These are phyloP conservation scores for Ulvella scutata DNA, from an alignment of 139 green algal genomes.

Conservation along the genomic window DNA sequence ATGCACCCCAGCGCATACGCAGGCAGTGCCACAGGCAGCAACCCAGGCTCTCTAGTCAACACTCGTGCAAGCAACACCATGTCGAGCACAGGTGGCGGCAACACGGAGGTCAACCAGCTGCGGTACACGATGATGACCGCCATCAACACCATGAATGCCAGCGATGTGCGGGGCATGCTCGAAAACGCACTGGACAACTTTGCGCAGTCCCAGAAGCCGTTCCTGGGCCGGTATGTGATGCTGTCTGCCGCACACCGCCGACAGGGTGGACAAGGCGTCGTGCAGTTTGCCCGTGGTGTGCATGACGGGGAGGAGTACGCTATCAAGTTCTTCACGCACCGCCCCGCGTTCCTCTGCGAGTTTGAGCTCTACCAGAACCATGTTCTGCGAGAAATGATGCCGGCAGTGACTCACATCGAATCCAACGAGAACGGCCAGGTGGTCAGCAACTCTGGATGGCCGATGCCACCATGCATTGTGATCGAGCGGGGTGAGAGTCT, in stretches of 20 bases:
- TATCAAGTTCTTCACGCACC: slow-evolving; percentile 4
- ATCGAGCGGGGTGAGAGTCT: slow-evolving; percentile 1
- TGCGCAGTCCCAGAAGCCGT: not conserved
- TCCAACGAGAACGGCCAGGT: not conserved
- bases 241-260: not conserved
- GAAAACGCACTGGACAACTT: not conserved
- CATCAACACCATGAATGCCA: not conserved
- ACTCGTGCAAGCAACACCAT: too few species aligned
- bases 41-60: too few species aligned
- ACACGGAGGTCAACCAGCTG: too few species aligned
- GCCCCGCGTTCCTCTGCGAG: not conserved
- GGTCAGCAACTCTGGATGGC: not conserved
- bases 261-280: not conserved
- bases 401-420: not conserved
- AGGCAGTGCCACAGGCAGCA: too few species aligned
- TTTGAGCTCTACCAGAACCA: not conserved
- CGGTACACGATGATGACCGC: not conserved
- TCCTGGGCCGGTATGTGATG: not conserved
- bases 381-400: not conserved
- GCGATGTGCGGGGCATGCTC: not conserved
- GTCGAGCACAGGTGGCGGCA: too few species aligned
- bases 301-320: not conserved
- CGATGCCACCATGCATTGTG: slow-evolving; percentile 3
- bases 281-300: not conserved
- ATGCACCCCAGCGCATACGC: too few species aligned